Evolutionary conservation across 1,284 basidiomycete genomes (phyloP), one percentile per base, ranked within the genome.

Genomic region (Exobasidium rhododendri): DNA sequence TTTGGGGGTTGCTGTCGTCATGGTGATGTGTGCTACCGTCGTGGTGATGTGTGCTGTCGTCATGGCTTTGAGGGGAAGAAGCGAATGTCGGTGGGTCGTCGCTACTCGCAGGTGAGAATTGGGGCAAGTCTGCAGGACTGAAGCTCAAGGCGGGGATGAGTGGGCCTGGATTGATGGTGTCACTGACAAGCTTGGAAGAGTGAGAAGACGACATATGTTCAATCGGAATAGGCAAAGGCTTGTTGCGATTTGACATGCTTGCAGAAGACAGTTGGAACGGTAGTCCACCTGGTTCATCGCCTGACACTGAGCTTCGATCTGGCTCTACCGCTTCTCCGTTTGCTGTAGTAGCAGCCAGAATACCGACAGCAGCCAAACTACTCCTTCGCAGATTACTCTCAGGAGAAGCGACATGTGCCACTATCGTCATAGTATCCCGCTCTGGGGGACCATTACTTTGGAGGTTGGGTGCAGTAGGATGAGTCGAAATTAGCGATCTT

Each of bases 171-270:
- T 22, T 44, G 43, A 44, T 44, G 43, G 22, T 44, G 43, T 22
- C 43, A n/a, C 43, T 22, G 43, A 14, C 43, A n/a, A n/a, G 43
- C 43, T 44, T 14, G 22, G 14, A 44, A 14, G 14, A n/a, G 22
- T 22, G 22, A 14, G 43, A n/a, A n/a, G 43, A n/a, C n/a, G n/a
- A n/a, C n/a, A n/a, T n/a, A n/a, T n/a, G n/a, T n/a, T 50, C 47
- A 10, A 20, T 20, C 14, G 47, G 47, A 31, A 50, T 50, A 7
- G 47, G 47, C 47, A 50, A 50, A 26, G 47, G 47, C 22, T 50
- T 50, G 20, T 50, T 50, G 20, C 47, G 47, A 50, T 24, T 31
- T 14, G 20, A 26, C 24, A 50, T 31, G 22, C 7, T 31, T 24
- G 29, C 47, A 31, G 22, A 20, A 20, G 24, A 10, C 20, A 26